Conservation (phyloP, 2,329 filamentous ascomycete species). For the Leptographium procerum region DNA sequence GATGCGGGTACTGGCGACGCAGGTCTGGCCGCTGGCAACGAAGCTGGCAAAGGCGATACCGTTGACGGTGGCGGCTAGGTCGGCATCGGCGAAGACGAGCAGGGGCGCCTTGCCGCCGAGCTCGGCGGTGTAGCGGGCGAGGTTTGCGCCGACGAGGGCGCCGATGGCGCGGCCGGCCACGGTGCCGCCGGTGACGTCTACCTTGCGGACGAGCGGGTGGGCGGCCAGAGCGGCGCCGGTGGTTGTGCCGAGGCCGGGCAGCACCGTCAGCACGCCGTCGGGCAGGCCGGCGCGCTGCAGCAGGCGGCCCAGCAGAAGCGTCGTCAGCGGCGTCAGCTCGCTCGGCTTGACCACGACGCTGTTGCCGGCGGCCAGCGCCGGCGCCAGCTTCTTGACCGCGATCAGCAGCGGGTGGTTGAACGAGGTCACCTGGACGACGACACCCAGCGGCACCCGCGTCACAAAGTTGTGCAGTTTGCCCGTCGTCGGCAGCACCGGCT, state of each 20-base stretch:
- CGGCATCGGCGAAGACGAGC: conserved; percentile 54
- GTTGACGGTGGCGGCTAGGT: conserved; percentile 55
- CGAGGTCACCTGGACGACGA: conserved; percentile 44
- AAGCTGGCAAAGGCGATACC: conserved; percentile 53
- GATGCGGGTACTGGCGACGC: conserved; percentile 62
- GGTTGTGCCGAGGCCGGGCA: conserved; percentile 40
- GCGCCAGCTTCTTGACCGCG: conserved; percentile 48
- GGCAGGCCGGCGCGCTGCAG: conserved; percentile 58
- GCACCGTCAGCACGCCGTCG: conserved; percentile 55
- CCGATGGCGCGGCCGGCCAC: conserved; percentile 58
- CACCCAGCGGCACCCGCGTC: conserved; percentile 43
- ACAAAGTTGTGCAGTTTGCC: conserved; percentile 48
- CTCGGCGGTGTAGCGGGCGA: conserved; percentile 60
- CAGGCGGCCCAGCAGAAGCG: conserved; percentile 47
- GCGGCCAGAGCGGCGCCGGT: conserved; percentile 43
- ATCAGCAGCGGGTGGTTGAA: conserved; percentile 50
- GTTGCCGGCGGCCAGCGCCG: conserved; percentile 48
- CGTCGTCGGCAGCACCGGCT: conserved; percentile 51
- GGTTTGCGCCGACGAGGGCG: conserved; percentile 50
- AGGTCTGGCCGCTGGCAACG: conserved; percentile 44
- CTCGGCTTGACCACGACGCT: conserved; percentile 50
- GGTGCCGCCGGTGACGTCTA: conserved; percentile 68
- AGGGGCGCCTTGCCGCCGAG: conserved; percentile 62
- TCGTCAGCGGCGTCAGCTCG: conserved; percentile 50
- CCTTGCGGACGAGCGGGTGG: conserved; percentile 46